These are phyloP conservation scores for Globisporangium takayamanum DNA, from an alignment of 352 stramenopile genomes.

Conservation along the genomic window DNA sequence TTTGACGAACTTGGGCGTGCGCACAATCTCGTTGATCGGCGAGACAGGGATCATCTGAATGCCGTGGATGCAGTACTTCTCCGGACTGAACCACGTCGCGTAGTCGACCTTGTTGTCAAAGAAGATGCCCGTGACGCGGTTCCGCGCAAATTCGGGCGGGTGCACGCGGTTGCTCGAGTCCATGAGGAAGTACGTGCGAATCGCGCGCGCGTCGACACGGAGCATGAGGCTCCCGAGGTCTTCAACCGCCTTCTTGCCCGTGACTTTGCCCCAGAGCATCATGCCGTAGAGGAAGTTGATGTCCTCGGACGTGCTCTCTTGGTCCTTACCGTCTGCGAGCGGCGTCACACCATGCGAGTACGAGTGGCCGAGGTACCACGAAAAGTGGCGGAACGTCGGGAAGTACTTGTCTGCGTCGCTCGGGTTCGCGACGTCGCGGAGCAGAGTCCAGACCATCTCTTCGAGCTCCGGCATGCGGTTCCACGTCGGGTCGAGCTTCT, in stretches of 20 bases:
- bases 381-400: constrained; percentile 58
- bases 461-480: constrained; percentile 40
- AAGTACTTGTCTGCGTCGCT: constrained; percentile 36
- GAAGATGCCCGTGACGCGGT: constrained; percentile 65
- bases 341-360: constrained; percentile 66
- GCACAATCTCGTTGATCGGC: constrained; percentile 50
- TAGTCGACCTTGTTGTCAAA: constrained; percentile 85
- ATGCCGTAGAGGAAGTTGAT: constrained; percentile 62
- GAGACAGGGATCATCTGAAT: constrained; percentile 77
- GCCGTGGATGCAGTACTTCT: constrained; percentile 68
- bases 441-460: constrained; percentile 31
- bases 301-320: constrained; percentile 68
- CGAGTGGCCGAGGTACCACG: constrained; percentile 66
- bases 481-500: constrained; percentile 66
- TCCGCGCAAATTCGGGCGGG: constrained; percentile 29
- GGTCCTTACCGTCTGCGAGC: constrained; percentile 56
- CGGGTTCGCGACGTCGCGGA: constrained; percentile 51
- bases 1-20: constrained; percentile 35
- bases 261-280: constrained; percentile 40
- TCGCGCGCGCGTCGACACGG: constrained; percentile 36
- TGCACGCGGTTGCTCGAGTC: constrained; percentile 39
- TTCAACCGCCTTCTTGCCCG: constrained; percentile 29
- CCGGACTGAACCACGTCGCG: constrained; percentile 63
- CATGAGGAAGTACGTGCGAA: constrained; percentile 77
- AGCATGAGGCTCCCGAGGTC: constrained; percentile 47